A percentile compares a stretch with the other conserved stretches of the same genome.
Conservation (phyloP, 148 eudicot species). For the Amaranthus cruentus region DNA sequence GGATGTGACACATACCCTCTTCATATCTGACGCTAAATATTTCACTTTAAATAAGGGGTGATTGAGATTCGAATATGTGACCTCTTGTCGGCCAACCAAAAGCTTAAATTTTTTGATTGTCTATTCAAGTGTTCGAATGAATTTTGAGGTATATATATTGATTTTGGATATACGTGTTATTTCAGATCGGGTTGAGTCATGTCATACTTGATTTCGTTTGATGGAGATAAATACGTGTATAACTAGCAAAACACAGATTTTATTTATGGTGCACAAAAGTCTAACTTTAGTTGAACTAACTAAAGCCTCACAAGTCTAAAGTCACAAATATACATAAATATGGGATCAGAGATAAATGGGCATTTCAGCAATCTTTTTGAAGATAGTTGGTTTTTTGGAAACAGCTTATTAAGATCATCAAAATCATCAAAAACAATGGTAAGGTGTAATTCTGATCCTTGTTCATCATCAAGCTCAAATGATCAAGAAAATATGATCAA, state of each 20-base stretch:
- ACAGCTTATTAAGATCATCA: slow-evolving; percentile 31
- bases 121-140: background rate
- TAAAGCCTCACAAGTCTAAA: background rate
- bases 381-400: slow-evolving; percentile 62
- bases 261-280: background rate
- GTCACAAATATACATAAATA: background rate
- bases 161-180: background rate
- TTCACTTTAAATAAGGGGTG: too few relatives aligned
- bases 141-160: background rate
- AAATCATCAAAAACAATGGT: slow-evolving; percentile 32
- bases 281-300: slow-evolving; percentile 23
- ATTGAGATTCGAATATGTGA: too few relatives aligned
- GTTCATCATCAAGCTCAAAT: slow-evolving; percentile 23
- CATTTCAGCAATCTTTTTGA: slow-evolving; percentile 43
- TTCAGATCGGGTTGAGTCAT: background rate
- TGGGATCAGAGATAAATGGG: slow-evolving; percentile 19
- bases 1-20: too few relatives aligned
- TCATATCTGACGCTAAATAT: too few relatives aligned
- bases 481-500: background rate
- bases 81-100: too few relatives aligned
- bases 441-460: slow-evolving; percentile 50
- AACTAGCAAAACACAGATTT: slow-evolving; percentile 5
- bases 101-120: too few relatives aligned
- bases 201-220: too few relatives aligned
- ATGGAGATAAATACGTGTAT: background rate